Evolutionary conservation across 495 filamentous ascomycete species (phyloP).

Genomic region (Poronia punctata): DNA sequence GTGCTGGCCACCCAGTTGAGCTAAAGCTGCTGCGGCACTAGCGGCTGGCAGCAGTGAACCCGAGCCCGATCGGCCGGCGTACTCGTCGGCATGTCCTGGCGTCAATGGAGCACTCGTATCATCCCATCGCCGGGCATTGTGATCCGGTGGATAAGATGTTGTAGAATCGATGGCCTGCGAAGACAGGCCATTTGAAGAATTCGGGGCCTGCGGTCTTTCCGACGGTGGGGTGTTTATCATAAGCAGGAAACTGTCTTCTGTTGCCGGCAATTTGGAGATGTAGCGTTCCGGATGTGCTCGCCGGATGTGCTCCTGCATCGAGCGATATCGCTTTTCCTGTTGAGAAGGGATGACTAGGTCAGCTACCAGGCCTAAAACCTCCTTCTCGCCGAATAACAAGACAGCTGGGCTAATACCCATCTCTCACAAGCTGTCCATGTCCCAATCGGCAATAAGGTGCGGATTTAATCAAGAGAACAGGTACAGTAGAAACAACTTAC

Average conservation of each 20-base stretch:
- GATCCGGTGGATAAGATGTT: conserved; percentile 37
- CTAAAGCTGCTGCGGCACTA: conserved; percentile 77
- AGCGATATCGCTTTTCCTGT: conserved; percentile 95
- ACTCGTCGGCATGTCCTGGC: conserved; percentile 66
- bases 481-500: conserved; percentile 54
- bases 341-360: conserved; percentile 15
- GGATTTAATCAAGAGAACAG: conserved; percentile 15
- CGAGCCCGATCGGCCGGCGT: too few species aligned
- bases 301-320: conserved; percentile 99
- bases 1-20: conserved; percentile 73
- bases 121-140: conserved; percentile 47
- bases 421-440: conserved; percentile 6
- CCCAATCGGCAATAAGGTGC: conserved; percentile 11
- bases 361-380: too few species aligned
- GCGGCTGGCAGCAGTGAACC: conserved; percentile 57
- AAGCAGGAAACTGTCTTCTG: conserved; percentile 93
- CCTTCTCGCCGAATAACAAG: too few species aligned
- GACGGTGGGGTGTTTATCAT: conserved; percentile 89
- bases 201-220: conserved; percentile 55
- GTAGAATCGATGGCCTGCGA: conserved; percentile 17
- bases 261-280: conserved; percentile 96
- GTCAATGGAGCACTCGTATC: conserved; percentile 66
- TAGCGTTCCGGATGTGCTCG: conserved; percentile 96
- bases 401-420: too few species aligned
- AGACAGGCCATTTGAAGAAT: conserved; percentile 21